phyloP scores from a whole-genome alignment of 2,329 filamentous ascomycete species.

The Gremmenia infestans region DNA sequence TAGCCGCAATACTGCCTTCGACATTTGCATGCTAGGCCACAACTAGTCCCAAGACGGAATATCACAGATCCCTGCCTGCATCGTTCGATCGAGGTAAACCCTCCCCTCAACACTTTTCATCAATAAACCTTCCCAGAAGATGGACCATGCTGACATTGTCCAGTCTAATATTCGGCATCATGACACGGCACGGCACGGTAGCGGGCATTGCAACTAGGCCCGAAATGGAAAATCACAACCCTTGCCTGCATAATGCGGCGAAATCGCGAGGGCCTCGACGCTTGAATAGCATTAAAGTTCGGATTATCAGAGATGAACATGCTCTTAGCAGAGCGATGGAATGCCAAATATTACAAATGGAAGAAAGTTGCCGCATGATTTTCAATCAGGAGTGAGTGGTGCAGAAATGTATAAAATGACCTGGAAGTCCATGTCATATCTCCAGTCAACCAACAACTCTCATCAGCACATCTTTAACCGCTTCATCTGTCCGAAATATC shows the following conservation, averaged over 20 bases:
- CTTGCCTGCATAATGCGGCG: neutral
- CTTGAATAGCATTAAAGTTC: too few relatives aligned
- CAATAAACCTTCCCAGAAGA: too few relatives aligned
- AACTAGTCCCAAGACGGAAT: neutral
- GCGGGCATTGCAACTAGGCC: neutral
- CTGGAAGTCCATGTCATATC: neutral
- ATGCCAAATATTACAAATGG: too few relatives aligned
- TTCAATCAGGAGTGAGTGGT: neutral
- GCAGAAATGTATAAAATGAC: neutral
- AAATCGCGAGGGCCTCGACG: neutral
- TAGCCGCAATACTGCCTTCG: too few relatives aligned
- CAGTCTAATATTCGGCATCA: too few relatives aligned
- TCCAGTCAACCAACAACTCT: neutral
- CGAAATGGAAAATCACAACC: neutral
- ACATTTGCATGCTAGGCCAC: neutral
- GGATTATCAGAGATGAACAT: too few relatives aligned
- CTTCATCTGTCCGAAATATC: neutral
- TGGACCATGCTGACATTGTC: too few relatives aligned
- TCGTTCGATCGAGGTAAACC: neutral
- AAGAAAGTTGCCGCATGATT: too few relatives aligned
- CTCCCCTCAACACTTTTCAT: too few relatives aligned
- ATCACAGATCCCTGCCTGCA: neutral
- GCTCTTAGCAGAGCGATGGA: too few relatives aligned
- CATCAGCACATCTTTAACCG: neutral
- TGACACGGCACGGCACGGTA: neutral